Evolutionary conservation across 176 grass and related monocot genomes (phyloP).

Genomic region (Oropetium thomaeum): DNA sequence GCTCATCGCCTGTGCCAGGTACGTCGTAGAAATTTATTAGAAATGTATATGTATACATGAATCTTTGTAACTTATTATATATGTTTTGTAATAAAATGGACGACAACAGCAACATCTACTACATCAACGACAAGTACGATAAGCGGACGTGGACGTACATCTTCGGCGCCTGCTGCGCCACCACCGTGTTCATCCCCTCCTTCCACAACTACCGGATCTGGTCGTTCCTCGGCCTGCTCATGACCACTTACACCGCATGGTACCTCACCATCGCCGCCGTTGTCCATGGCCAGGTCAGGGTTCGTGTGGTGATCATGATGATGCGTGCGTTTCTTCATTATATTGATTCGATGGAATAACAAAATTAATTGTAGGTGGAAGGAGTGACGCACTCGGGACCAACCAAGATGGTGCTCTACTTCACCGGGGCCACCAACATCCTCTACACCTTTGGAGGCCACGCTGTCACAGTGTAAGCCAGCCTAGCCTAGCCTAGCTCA

Average conservation of each 20-base stretch:
- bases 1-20: slow-evolving; percentile 94
- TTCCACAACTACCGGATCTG: slow-evolving; percentile 98
- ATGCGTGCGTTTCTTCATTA: neutral
- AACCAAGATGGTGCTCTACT: slow-evolving; percentile 87
- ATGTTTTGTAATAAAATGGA: too few relatives aligned
- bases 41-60: too few relatives aligned
- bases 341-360: neutral
- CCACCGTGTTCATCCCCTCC: slow-evolving; percentile 93
- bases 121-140: slow-evolving; percentile 91
- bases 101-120: slow-evolving; percentile 85
- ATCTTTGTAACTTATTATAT: too few relatives aligned
- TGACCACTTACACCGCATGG: slow-evolving; percentile 92
- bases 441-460: slow-evolving; percentile 99
- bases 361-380: slow-evolving; percentile 38
- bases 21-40: too few relatives aligned
- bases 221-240: slow-evolving; percentile 92
- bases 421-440: slow-evolving; percentile 97
- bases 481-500: neutral
- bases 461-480: slow-evolving; percentile 91
- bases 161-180: slow-evolving; percentile 95
- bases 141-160: slow-evolving; percentile 99
- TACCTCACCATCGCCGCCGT: slow-evolving; percentile 81
- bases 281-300: slow-evolving; percentile 54
- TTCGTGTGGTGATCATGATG: neutral
- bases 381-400: slow-evolving; percentile 77